Evolutionary conservation across 169 alveolate genomes (phyloP).

Genomic region (Condylostoma magnum): DNA sequence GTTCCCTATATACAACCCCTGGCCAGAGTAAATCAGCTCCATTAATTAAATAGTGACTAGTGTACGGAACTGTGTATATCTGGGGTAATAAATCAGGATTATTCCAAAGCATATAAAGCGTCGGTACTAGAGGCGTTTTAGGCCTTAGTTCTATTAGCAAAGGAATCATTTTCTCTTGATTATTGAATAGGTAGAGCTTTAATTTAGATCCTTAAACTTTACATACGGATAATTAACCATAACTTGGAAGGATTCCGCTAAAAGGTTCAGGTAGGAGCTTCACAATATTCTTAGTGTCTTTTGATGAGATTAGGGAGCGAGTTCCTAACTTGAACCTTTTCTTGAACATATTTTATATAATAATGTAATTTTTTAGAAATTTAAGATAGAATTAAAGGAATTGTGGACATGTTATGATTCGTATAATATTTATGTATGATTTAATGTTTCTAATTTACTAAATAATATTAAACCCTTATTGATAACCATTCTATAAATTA

Average conservation of each 20-base stretch:
- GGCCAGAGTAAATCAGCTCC: constrained; percentile 66
- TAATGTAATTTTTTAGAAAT: not conserved
- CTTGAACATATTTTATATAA: not conserved
- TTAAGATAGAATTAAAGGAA: no score
- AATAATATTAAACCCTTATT: no score
- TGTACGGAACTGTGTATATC: not conserved
- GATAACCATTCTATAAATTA: no score
- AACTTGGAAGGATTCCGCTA: not conserved
- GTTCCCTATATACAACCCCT: constrained; percentile 18
- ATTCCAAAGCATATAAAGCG: constrained; percentile 5
- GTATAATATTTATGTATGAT: no score
- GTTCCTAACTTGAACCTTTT: constrained; percentile 18
- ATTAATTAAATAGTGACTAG: constrained; percentile 24
- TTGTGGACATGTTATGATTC: no score
- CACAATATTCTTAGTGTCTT: constrained; percentile 5
- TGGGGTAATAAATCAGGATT: constrained; percentile 1
- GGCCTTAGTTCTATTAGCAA: not conserved
- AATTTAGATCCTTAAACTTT: not conserved
- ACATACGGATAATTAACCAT: not conserved
- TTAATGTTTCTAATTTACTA: no score
- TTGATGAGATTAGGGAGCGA: constrained; percentile 6
- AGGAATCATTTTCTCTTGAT: not conserved
- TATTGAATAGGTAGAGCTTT: not conserved
- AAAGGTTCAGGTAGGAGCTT: not conserved
- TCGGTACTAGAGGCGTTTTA: not conserved